Base-by-base conservation (phyloP, 495 filamentous ascomycete genomes). In the Neurospora intermedia region DNA sequence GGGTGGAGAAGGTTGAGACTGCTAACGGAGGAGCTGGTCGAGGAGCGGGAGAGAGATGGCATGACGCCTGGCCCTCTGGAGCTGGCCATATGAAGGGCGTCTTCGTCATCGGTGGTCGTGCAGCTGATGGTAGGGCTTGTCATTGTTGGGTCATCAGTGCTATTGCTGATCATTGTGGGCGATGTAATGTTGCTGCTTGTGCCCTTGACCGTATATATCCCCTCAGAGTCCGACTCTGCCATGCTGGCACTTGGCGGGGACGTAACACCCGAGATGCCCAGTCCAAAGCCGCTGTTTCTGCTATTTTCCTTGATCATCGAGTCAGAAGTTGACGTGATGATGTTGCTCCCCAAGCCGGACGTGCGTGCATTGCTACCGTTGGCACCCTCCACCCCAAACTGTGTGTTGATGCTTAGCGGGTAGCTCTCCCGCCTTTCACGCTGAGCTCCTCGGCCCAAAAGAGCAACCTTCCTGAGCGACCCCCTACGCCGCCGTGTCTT, bases 21-120 rank as follows among this genome's bases (percentile, higher is more conserved):
- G 69, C 74, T 76, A 73, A 77, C 69, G 23, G 82, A 77, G 45
- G 77, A 74, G 46, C 31, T 62, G 54, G 54, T 35, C 23, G 80
- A 77, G 23, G 79, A 74, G 23, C 75, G 72, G 43, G 74, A 76
- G n/a, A 48, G 73, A 27, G 76, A 76, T 2, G 73, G 75, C 20
- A 69, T 59, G 41, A 71, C 70, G 27, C 75, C 69, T 16, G 74
- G 54, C 31, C 76, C 62, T 5, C 80, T 81, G 31, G 83, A 79
- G 8, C 78, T 82, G 20, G 86, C 83, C 72, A 91, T 89, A 73
- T 87, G 87, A 11, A 92, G 80, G 10, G 87, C 81, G 69, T 96
- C 93, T 70, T 96, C 93, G 73, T 95, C 93, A 76, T 94, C 92
- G 10, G 92, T 94, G 9, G 91, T 94, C 66, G 89, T 90, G 75